A percentile compares a stretch with the other conserved stretches of the same genome.
These are phyloP conservation scores for Salpingoeca rosetta DNA, from an alignment of 78 protist species.

Conservation along the genomic window DNA sequence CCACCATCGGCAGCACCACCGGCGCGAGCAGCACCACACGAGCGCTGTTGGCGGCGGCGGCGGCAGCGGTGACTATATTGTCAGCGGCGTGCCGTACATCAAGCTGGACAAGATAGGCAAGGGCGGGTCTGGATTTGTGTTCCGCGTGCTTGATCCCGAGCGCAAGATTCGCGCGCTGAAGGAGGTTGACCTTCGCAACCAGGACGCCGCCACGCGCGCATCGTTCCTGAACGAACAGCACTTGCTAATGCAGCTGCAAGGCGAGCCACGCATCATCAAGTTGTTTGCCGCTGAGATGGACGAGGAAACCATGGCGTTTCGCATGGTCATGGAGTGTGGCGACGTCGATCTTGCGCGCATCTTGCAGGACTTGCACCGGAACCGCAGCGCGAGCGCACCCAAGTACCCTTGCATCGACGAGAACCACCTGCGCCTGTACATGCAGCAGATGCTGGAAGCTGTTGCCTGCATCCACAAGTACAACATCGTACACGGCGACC, in stretches of 20 bases:
- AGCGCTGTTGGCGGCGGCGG: no score
- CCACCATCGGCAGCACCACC: no score
- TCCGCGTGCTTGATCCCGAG: neutral
- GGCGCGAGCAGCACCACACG: no score
- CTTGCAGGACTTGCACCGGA: conserved; percentile 17
- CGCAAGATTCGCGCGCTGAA: conserved; percentile 8
- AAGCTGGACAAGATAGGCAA: conserved; percentile 55
- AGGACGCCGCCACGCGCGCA: conserved; percentile 25
- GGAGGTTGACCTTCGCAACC: conserved; percentile 29
- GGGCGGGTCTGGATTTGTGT: conserved; percentile 60
- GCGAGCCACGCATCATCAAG: conserved; percentile 34
- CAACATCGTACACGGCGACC: conserved; percentile 83
- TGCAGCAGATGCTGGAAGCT: conserved; percentile 77
- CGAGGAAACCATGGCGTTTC: conserved; percentile 1
- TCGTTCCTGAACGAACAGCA: conserved; percentile 67
- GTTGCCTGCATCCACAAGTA: conserved; percentile 74
- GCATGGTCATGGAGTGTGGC: conserved; percentile 80
- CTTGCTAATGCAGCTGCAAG: conserved; percentile 46
- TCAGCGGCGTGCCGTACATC: no score
- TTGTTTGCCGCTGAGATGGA: conserved; percentile 56
- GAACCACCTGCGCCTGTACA: conserved; percentile 59
- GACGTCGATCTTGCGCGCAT: conserved; percentile 61
- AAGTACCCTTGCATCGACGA: conserved; percentile 12
- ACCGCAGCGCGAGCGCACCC: neutral
- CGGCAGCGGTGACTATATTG: no score